Evolutionary conservation across 2,329 filamentous ascomycete genomes (phyloP).

Genomic region (Fusarium tanahbumbuense): DNA sequence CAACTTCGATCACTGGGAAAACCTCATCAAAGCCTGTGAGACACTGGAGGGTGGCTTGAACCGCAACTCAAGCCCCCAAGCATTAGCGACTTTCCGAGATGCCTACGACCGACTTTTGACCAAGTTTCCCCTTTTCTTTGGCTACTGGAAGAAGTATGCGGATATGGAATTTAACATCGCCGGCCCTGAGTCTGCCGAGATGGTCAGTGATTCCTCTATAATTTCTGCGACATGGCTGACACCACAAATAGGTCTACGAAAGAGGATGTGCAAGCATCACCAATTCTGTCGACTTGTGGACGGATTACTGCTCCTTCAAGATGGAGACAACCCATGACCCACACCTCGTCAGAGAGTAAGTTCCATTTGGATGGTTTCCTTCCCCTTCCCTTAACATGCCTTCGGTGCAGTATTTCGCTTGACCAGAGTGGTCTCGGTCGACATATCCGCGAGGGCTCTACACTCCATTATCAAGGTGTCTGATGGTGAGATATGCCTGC

Average conservation of each 20-base stretch:
- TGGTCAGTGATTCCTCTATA: slow-evolving; percentile 68
- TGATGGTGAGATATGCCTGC: slow-evolving; percentile 79
- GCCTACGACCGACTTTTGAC: slow-evolving; percentile 92
- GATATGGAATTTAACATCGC: slow-evolving; percentile 97
- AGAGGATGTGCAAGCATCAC: slow-evolving; percentile 92
- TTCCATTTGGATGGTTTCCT: slow-evolving; percentile 74
- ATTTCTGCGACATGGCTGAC: slow-evolving; percentile 22
- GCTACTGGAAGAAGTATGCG: slow-evolving; percentile 99
- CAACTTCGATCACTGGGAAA: slow-evolving; percentile 95
- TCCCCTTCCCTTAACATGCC: slow-evolving; percentile 74
- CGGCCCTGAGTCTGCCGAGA: slow-evolving; percentile 95
- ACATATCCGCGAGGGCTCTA: slow-evolving; percentile 51
- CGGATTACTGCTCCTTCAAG: slow-evolving; percentile 97
- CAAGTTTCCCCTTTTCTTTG: slow-evolving; percentile 95
- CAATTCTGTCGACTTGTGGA: slow-evolving; percentile 96
- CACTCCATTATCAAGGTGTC: slow-evolving; percentile 54
- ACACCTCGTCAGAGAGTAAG: slow-evolving; percentile 99
- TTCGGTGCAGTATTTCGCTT: slow-evolving; percentile 58
- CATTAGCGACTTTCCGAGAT: slow-evolving; percentile 86
- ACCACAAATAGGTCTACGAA: slow-evolving; percentile 81
- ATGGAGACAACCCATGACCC: slow-evolving; percentile 96
- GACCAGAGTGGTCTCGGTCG: slow-evolving; percentile 56
- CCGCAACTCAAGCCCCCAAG: slow-evolving; percentile 94
- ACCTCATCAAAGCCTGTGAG: slow-evolving; percentile 85
- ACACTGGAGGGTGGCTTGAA: slow-evolving; percentile 91